phyloP scores from a whole-genome alignment of 768 basidiomycete species.

The Cystofilobasidium ferigula region DNA sequence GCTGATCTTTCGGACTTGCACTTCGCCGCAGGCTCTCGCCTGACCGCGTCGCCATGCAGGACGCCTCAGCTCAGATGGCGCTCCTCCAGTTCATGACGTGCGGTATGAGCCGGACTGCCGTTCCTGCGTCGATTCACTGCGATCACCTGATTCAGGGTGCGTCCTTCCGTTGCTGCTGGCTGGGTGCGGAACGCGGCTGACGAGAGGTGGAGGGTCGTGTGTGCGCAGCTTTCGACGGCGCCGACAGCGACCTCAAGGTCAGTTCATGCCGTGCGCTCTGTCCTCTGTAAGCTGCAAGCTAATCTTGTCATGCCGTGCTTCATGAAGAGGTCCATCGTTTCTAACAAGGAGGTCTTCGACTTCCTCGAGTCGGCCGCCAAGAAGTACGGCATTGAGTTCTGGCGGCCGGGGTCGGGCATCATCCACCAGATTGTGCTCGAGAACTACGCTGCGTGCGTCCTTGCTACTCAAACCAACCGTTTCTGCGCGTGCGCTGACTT shows the following conservation, averaged over 20 bases:
- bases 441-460: slow-evolving; percentile 90
- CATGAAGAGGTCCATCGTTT: slow-evolving; percentile 61
- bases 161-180: neutral
- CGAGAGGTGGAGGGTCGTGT: too few species aligned
- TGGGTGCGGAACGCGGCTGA: too few species aligned
- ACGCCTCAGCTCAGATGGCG: slow-evolving; percentile 44
- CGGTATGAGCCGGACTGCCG: slow-evolving; percentile 67
- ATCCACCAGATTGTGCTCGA: slow-evolving; percentile 96
- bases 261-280: slow-evolving; percentile 1
- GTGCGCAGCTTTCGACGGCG: slow-evolving; percentile 55
- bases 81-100: slow-evolving; percentile 98
- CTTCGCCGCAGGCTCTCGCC: slow-evolving; percentile 49
- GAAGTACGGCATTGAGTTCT: slow-evolving; percentile 78
- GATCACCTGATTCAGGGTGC: slow-evolving; percentile 84
- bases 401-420: slow-evolving; percentile 73
- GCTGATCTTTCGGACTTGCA: neutral
- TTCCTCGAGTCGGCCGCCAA: slow-evolving; percentile 82
- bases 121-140: slow-evolving; percentile 71
- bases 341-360: slow-evolving; percentile 93
- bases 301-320: neutral
- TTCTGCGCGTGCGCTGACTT: slow-evolving; percentile 10
- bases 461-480: neutral
- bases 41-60: slow-evolving; percentile 92
- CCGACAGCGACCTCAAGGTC: slow-evolving; percentile 72
- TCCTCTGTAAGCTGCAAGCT: neutral